Base-by-base conservation (phyloP, 2,329 filamentous ascomycete species). In the Aspergillus sp. region DNA sequence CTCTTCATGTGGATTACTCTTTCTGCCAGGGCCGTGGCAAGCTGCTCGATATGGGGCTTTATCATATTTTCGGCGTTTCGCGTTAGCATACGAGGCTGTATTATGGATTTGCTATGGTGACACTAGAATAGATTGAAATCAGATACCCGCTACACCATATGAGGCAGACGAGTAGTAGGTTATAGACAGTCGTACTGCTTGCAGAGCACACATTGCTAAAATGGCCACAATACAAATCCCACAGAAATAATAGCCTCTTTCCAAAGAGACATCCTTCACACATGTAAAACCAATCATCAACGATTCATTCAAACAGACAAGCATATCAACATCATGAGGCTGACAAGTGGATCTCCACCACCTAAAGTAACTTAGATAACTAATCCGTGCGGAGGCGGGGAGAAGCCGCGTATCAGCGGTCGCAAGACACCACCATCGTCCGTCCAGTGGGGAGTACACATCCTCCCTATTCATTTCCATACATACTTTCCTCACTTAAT, bases 41-140 rank as follows among this genome's bases (percentile, higher is more conserved):
- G 36, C 1, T 57, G 45, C 25, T 55, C 45, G 9, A 15, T 21
- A 21, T 28, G 45, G 43, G 30, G 58, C 32, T 47, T 52, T 12
- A 32, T 57, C 30, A 52, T 25, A 45, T 48, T 36, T 30, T 55
- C 53, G 61, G 61, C 62, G 62, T 63, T 63, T 52, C 41, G 15
- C 59, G 51, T 56, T 41, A 52, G 52, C 21, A 17, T 55, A 25
- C 25, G 36, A 28, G 38, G 23, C 9, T 52, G 45, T 15, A 32
- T 32, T 49, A 30, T 58, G 12, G 23, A 38, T 52, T 25, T n/a
- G 7, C 13, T 59, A 21, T 52, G 52, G 30, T 12, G 13, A 21
- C 30, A 36, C 2, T 38, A 28, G 23, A 49, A 21, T 25, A 50
- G 36, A 55, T 55, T 41, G 25, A 52, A 55, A 32, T 55, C 7